Evolutionary conservation across 345 rosid genomes (phyloP).

Genomic region (Linum usitatissimum): DNA sequence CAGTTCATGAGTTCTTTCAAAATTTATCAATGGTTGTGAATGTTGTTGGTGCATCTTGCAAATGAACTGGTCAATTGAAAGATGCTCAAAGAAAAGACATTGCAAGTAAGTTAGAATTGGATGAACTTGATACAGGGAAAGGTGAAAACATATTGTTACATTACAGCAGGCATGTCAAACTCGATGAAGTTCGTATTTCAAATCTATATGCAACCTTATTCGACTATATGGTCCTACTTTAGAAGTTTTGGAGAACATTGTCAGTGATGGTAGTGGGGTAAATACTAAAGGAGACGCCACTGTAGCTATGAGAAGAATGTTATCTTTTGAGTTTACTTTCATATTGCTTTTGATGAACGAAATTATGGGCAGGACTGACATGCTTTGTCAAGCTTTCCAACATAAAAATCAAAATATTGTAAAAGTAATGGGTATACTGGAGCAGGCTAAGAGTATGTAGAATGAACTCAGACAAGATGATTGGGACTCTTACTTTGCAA

Average conservation of each 20-base stretch:
- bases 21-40: slow-evolving; percentile 1
- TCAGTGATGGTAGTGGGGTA: neutral
- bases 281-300: slow-evolving; percentile 6
- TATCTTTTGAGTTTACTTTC: slow-evolving; percentile 9
- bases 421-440: neutral
- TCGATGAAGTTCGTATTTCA: slow-evolving; percentile 3
- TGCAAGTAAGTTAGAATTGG: neutral
- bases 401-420: neutral
- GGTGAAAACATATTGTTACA: slow-evolving; percentile 3
- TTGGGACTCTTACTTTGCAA: too few relatives aligned
- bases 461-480: neutral
- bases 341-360: slow-evolving; percentile 3
- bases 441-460: neutral
- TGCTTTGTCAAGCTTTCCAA: slow-evolving; percentile 8
- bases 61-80: neutral
- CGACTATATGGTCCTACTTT: neutral
- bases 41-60: neutral
- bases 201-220: neutral
- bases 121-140: slow-evolving; percentile 5
- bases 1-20: slow-evolving; percentile 4
- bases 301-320: neutral
- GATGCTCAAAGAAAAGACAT: neutral
- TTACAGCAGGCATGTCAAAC: neutral
- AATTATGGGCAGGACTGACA: neutral
- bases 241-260: neutral